Conservation (phyloP, 2,329 filamentous ascomycete species). For the Sarocladium strictum region DNA sequence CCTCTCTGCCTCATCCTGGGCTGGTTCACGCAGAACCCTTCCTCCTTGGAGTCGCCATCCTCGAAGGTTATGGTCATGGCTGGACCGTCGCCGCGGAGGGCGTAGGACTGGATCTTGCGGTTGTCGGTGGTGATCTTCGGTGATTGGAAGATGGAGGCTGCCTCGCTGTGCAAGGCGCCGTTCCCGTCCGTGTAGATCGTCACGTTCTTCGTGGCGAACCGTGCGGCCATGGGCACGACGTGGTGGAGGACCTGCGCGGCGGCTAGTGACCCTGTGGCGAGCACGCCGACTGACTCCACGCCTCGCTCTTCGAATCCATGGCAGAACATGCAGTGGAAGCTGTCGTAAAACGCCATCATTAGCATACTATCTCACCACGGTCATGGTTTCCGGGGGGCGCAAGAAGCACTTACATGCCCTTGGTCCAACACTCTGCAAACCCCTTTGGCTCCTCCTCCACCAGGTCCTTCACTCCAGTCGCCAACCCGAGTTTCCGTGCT, state of each 20-base stretch:
- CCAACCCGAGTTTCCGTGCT: conserved; percentile 49
- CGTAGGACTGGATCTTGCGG: conserved; percentile 26
- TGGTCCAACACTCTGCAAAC: conserved; percentile 49
- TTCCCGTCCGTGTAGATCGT: conserved; percentile 48
- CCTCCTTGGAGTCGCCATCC: conserved; percentile 27
- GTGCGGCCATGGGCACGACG: conserved; percentile 35
- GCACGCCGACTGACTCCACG: conserved; percentile 35
- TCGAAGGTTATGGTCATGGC: conserved; percentile 31
- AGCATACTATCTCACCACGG: no score
- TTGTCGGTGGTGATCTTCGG: conserved; percentile 27
- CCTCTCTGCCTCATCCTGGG: conserved; percentile 29
- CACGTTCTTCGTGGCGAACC: conserved; percentile 32
- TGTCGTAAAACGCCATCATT: conserved; percentile 16
- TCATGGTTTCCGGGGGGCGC: no score
- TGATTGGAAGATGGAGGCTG: conserved; percentile 22
- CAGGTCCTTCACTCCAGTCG: conserved; percentile 46
- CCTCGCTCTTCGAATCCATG: conserved; percentile 54
- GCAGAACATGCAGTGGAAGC: conserved; percentile 55
- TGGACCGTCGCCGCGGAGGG: conserved; percentile 20
- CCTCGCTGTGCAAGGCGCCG: conserved; percentile 21
- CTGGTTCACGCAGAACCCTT: conserved; percentile 35
- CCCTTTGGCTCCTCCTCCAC: conserved; percentile 42
- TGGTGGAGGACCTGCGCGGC: conserved; percentile 27
- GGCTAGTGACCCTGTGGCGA: conserved; percentile 33
- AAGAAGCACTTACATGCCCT: conserved; percentile 26